phyloP scores from a whole-genome alignment of 306 rosid species.

The Carpinus viminea region DNA sequence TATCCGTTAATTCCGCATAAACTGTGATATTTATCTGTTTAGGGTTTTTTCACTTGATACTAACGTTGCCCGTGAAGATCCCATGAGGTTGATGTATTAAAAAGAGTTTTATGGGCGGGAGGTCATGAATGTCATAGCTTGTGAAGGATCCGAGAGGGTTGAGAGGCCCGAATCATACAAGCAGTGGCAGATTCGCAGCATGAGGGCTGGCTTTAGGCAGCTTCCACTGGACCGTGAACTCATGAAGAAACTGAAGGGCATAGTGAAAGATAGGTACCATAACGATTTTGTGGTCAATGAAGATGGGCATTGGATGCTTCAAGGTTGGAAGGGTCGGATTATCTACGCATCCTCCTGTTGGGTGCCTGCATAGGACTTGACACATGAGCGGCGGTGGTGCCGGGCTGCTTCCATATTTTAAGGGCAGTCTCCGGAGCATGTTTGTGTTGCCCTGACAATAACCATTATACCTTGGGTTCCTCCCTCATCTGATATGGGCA shows the following conservation, averaged over 20 bases:
- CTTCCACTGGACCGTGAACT: conserved; percentile 46
- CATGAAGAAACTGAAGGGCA: conserved; percentile 41
- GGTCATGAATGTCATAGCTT: conserved; percentile 55
- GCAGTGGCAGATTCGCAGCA: conserved; percentile 61
- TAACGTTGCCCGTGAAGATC: conserved; percentile 41
- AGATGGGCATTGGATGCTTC: conserved; percentile 69
- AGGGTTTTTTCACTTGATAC: too few relatives aligned
- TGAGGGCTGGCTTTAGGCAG: conserved; percentile 57
- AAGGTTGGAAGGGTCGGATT: conserved; percentile 78
- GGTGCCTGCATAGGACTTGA: conserved; percentile 43
- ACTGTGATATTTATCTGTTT: too few relatives aligned
- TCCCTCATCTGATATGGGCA: background rate
- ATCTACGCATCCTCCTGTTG: conserved; percentile 55
- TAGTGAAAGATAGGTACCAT: conserved; percentile 37
- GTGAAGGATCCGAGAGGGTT: conserved; percentile 65
- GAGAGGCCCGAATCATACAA: conserved; percentile 69
- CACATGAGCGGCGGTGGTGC: background rate
- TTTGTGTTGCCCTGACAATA: background rate
- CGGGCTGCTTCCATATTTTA: background rate
- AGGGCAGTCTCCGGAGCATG: conserved; percentile 14
- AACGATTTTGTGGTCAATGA: conserved; percentile 54
- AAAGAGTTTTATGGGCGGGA: conserved; percentile 54
- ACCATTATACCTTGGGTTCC: background rate
- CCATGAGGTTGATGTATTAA: conserved; percentile 54
- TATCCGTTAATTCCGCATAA: too few relatives aligned